These are phyloP conservation scores for Auxenochlorella pyrenoidosa DNA, from an alignment of 139 green algal species.

Conservation along the genomic window DNA sequence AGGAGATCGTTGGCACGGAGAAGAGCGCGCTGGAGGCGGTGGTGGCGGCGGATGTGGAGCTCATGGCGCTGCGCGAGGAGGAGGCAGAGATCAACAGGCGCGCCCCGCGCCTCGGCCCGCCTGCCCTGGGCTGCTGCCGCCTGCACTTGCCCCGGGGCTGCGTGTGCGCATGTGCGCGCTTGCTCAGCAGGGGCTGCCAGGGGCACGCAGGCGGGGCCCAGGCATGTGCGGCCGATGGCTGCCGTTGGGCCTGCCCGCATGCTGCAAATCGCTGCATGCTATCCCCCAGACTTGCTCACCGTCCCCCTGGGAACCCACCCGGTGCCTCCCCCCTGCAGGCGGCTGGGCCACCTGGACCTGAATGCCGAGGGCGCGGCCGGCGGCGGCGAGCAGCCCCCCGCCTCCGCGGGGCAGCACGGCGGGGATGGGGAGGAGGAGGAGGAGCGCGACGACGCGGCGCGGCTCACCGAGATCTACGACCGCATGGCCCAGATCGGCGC, in stretches of 20 bases:
- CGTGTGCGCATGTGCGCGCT: too few relatives aligned
- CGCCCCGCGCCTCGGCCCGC: neutral
- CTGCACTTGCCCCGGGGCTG: too few relatives aligned
- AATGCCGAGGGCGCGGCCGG: constrained; percentile 34
- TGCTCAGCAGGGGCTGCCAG: too few relatives aligned
- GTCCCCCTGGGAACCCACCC: too few relatives aligned
- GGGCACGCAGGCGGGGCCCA: too few relatives aligned
- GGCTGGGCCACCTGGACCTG: constrained; percentile 57
- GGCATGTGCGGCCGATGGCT: too few relatives aligned
- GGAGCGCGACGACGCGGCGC: constrained; percentile 46
- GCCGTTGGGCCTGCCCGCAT: too few relatives aligned
- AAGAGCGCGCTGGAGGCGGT: constrained; percentile 79
- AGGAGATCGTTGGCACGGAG: constrained; percentile 92
- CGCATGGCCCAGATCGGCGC: constrained; percentile 86
- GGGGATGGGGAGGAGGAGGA: constrained; percentile 40
- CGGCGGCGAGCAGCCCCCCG: constrained; percentile 44
- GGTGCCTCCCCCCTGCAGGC: constrained; percentile 12
- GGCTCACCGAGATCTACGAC: constrained; percentile 95
- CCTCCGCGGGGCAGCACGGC: neutral
- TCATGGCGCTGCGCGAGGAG: constrained; percentile 90
- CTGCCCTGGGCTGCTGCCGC: too few relatives aligned
- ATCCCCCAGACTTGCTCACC: too few relatives aligned
- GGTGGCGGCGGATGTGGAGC: constrained; percentile 94
- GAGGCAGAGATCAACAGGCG: constrained; percentile 77
- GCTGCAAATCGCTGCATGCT: too few relatives aligned